Evolutionary conservation across 2,329 filamentous ascomycete genomes (phyloP).

Genomic region (Cadophora sp.): DNA sequence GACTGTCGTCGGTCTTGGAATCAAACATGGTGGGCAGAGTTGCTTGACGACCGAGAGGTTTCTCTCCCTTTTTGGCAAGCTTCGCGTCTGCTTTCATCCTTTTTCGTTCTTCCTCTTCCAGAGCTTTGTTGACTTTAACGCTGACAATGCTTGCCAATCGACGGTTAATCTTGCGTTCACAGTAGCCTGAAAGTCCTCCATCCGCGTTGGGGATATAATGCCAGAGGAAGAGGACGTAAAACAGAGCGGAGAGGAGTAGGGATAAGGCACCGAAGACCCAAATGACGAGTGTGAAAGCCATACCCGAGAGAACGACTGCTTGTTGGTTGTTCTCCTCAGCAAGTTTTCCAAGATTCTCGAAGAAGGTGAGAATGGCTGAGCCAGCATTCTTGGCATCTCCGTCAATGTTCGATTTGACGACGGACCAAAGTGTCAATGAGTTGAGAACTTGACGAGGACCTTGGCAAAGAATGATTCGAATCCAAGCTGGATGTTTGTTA

Average conservation of each 20-base stretch:
- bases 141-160: constrained; percentile 84
- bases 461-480: constrained; percentile 88
- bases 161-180: constrained; percentile 88
- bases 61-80: constrained; percentile 62
- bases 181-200: constrained; percentile 83
- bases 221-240: constrained; percentile 90
- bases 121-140: constrained; percentile 84
- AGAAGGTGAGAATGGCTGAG: constrained; percentile 76
- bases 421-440: constrained; percentile 83
- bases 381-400: constrained; percentile 63
- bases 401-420: constrained; percentile 79
- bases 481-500: constrained; percentile 66
- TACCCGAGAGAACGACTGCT: constrained; percentile 83
- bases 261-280: constrained; percentile 84
- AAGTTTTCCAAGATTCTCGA: constrained; percentile 78
- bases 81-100: constrained; percentile 56
- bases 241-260: constrained; percentile 74
- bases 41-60: constrained; percentile 60
- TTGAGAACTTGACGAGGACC: constrained; percentile 93
- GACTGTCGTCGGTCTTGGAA: constrained; percentile 57
- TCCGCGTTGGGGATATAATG: constrained; percentile 87
- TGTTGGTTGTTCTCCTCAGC: constrained; percentile 78
- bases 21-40: constrained; percentile 71
- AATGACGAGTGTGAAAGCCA: constrained; percentile 90
- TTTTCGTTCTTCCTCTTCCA: constrained; percentile 77